Evolutionary conservation across 257 asterid genomes (phyloP), one percentile per base, ranked within the genome.

Genomic region (Fraxinus anomala): DNA sequence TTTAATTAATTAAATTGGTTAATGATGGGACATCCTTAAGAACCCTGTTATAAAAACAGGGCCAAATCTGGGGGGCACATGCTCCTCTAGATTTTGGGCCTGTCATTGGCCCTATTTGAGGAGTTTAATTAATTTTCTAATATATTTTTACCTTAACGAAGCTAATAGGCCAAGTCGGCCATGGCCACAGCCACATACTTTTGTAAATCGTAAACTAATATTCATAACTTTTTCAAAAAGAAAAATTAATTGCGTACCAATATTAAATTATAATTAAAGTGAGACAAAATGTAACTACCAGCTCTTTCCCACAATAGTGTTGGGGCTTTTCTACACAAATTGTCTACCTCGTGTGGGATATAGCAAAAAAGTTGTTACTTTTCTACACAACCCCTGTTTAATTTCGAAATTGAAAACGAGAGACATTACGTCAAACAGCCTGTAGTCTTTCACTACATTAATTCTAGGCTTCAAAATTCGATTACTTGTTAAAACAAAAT

Each of bases 311-410:
- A 40, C 26, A 73, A 40, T 77, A 14, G 61, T 79, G 86, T 76
- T 44, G 40, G 33, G 67, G 65, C 86, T 80, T 88, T 83, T 72
- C 73, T 77, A 77, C 78, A 78, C 85, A 68, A 37, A 51, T 47
- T 85, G 85, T 79, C 86, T 72, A 82, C 67, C 75, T 67, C 76
- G 73, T 61, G 76, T 74, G 49, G 9, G 65, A 54, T 54, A 19
- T 54, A 17, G 12, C 65, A 19, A 56, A 33, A n/a, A 75, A 74
- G 81, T 30, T 30, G 3, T 30, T 30, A 30, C 31, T 26, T 26
- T 26, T 26, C 28, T 26, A 6, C 6, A 9, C 1, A 6, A 1
- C 9, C 9, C 10, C 6, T 5, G 1, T 6, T 37, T 0, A 36
- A 37, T 37, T 37, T 37, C 11, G 42, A 37, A 40, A 40, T 40